Base-by-base conservation (phyloP, 257 asterid genomes). In the Lycium barbarum region DNA sequence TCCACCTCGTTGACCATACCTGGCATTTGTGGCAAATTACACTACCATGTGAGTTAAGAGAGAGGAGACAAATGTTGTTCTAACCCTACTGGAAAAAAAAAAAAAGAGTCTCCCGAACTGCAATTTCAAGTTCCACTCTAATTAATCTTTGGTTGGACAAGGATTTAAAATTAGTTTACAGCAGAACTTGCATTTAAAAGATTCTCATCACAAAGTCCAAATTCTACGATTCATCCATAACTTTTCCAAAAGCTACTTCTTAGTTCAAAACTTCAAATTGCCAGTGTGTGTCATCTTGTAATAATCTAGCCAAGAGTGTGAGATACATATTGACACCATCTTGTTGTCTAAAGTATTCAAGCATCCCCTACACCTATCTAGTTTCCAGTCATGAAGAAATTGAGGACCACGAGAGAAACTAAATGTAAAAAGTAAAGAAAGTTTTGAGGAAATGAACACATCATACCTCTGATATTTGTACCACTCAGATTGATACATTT, bases 391-490 rank as follows among this genome's bases (percentile, higher is more conserved):
- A 76, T 2, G n/a, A 57, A 49, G 59, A 49, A 74, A 12, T 49
- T 49, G 43, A 14, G 61, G 61, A 49, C 81, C 81, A 47, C 13
- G 49, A 11, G 47, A 47, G 22, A 45, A 45, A 72, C 57, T 47
- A 3, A 74, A 11, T 20, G 26, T 6, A 74, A n/a, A 47, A 1
- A 76, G 47, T 7, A 1, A 15, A 26, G 61, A 11, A 12, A 22
- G 57, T 22, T 22, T 51, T 3, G 15, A 26, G 65, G 63, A 53
- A 10, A 53, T 26, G 47, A 66, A 49, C 40, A 85, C 67, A 71
- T 51, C 79, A 58, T 85, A 94, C 99, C 99, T 92, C 93, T 91
- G 66, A 95, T 84, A 51, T 91, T 81, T 36, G 98, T 94, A 74
- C 88, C 87, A 91, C 91, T 90, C 15, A 95, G 92, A 86, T 94